phyloP scores from a whole-genome alignment of 2,329 filamentous ascomycete species.

The Pseudodiploospora longispora region DNA sequence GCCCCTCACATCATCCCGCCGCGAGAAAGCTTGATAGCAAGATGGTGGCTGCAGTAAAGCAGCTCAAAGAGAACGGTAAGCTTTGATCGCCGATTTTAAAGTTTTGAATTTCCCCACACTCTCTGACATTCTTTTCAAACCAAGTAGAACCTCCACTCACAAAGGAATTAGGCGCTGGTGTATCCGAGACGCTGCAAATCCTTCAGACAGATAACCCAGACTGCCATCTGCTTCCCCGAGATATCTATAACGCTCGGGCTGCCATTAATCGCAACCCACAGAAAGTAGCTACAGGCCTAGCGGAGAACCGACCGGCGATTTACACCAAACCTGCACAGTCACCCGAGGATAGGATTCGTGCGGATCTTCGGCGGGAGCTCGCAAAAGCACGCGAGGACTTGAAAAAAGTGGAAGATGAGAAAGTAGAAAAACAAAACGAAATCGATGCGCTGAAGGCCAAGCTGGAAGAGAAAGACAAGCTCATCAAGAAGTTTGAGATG shows the following conservation, averaged over 20 bases:
- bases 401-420: constrained; percentile 46
- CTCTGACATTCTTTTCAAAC: constrained; percentile 4
- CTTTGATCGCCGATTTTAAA: constrained; percentile 12
- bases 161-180: constrained; percentile 45
- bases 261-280: constrained; percentile 58
- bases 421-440: constrained; percentile 49
- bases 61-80: constrained; percentile 57
- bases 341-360: constrained; percentile 55
- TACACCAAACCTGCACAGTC: constrained; percentile 59
- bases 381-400: constrained; percentile 50
- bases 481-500: constrained; percentile 58
- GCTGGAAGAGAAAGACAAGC: constrained; percentile 54
- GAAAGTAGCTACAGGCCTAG: constrained; percentile 51
- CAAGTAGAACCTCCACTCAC: background rate
- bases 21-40: constrained; percentile 59
- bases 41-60: constrained; percentile 60
- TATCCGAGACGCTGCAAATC: constrained; percentile 58
- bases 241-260: constrained; percentile 60
- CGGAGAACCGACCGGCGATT: constrained; percentile 54
- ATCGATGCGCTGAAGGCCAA: constrained; percentile 50
- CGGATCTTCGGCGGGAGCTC: constrained; percentile 53
- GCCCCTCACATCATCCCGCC: constrained; percentile 57
- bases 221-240: constrained; percentile 53
- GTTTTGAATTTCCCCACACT: constrained; percentile 25
- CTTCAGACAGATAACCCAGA: constrained; percentile 56